Percentiles rank a stretch among this genome's conserved stretches.
Evolutionary conservation across 2,329 filamentous ascomycete genomes (phyloP).

Genomic region (Neurospora sp.): DNA sequence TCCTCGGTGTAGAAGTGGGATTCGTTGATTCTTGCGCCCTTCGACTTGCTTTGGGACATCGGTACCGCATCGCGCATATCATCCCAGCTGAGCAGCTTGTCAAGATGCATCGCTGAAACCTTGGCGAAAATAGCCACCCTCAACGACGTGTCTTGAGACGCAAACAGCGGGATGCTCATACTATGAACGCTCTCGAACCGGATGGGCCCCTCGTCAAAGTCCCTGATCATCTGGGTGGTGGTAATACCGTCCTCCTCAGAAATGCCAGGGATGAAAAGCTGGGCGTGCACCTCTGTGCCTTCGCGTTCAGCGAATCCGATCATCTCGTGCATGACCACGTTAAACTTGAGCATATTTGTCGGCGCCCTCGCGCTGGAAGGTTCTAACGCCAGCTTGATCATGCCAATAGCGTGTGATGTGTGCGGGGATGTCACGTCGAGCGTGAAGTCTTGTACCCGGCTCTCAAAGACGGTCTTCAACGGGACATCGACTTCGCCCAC

Average conservation of each 20-base stretch:
- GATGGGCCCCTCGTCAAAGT: slow-evolving; percentile 87
- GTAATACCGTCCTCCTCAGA: slow-evolving; percentile 87
- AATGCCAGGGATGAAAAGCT: slow-evolving; percentile 88
- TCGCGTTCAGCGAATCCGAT: slow-evolving; percentile 91
- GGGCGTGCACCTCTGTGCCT: slow-evolving; percentile 89
- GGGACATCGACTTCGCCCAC: slow-evolving; percentile 91
- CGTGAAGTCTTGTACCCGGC: slow-evolving; percentile 85
- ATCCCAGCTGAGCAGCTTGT: slow-evolving; percentile 97
- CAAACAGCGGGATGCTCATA: slow-evolving; percentile 83
- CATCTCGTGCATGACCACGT: slow-evolving; percentile 96
- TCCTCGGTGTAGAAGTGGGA: slow-evolving; percentile 90
- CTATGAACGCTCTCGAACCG: slow-evolving; percentile 97
- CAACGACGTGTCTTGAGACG: slow-evolving; percentile 63
- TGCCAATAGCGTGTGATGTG: slow-evolving; percentile 81
- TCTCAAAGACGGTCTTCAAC: slow-evolving; percentile 85
- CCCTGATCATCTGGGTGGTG: slow-evolving; percentile 86
- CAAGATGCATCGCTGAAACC: slow-evolving; percentile 86
- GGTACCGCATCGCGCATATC: slow-evolving; percentile 80
- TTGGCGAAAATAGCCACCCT: slow-evolving; percentile 87
- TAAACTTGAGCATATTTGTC: slow-evolving; percentile 90
- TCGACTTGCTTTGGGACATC: slow-evolving; percentile 44
- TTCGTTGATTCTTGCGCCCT: slow-evolving; percentile 68
- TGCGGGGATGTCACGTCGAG: slow-evolving; percentile 89
- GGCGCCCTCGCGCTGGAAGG: slow-evolving; percentile 89
- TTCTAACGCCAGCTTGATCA: slow-evolving; percentile 82